Percentiles rank a stretch among this genome's conserved stretches.
Conservation (phyloP, 495 filamentous ascomycete species). For the Xylaria palmicola region DNA sequence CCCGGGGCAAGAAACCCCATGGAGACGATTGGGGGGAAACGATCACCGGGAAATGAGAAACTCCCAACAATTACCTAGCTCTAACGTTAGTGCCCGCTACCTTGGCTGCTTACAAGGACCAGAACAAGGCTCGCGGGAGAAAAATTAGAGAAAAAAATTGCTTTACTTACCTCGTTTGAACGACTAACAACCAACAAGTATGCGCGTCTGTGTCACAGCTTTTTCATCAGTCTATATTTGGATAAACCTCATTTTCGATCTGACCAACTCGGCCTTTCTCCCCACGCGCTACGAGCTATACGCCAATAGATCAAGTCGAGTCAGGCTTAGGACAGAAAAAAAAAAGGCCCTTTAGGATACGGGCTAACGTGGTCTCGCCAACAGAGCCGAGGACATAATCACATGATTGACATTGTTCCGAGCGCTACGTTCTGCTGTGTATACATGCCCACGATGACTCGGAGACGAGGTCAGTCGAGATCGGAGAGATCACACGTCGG, state of each 20-base stretch:
- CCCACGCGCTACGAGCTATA: neutral
- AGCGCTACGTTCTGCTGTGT: neutral
- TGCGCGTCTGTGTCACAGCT: neutral
- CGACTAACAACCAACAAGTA: neutral
- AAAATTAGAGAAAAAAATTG: neutral
- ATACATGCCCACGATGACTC: neutral
- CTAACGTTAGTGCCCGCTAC: no score
- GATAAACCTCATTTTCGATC: slow-evolving; percentile 4
- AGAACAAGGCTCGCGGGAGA: no score
- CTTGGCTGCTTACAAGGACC: no score
- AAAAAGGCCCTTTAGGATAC: neutral
- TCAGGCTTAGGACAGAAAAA: neutral
- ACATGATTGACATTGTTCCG: neutral
- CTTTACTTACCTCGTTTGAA: neutral
- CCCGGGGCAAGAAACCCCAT: neutral
- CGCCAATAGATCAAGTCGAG: slow-evolving; percentile 7
- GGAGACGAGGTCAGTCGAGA: neutral
- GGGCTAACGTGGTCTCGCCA: neutral
- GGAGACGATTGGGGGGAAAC: slow-evolving; percentile 1
- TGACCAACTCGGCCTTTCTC: slow-evolving; percentile 6
- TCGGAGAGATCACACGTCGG: neutral
- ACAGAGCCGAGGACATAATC: neutral
- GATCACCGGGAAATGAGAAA: neutral
- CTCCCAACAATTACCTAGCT: neutral
- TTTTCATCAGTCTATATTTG: slow-evolving; percentile 3